Evolutionary conservation across 345 rosid genomes (phyloP), one percentile per base, ranked within the genome.

Genomic region (Eucalyptus dawsonii): DNA sequence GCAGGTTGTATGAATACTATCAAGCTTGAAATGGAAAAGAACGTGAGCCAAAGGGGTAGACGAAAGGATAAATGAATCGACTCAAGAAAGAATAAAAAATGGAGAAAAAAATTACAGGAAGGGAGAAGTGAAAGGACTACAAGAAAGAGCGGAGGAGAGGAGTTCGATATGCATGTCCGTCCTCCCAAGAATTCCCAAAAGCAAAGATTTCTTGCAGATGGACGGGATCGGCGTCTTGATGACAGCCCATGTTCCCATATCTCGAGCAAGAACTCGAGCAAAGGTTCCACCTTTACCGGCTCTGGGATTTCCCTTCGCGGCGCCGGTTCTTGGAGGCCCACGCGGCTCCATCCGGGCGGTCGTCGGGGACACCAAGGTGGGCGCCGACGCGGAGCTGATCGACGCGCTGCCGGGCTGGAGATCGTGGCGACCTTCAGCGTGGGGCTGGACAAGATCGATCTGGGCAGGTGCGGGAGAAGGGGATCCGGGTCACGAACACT

Each of bases 381-480:
- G 96, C 29, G 96, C 95, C 86, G 95, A 94, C 62, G 93, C 95
- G 12, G 91, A 89, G 88, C 91, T 96, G 54, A 93, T 96, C 62
- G 95, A 93, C 14, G 89, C 93, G 16, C 86, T 96, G 69, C 98
- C 95, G 19, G 91, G 88, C 87, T 95, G 67, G 95, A 95, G 93
- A 96, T 95, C 51, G 94, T 95, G 80, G 88, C 98, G 21, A 96
- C 87, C 54, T 92, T 62, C 92, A 95, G 97, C 72, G 97, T 95
- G 50, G 98, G 97, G 9, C 60, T 96, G 58, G 95, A 96, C 67
- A 94, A 93, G 92, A 90, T 96, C 89, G 96, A 95, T 87, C 88
- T 96, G 92, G 87, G 37, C 2, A 96, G 89, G 88, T 96, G 95
- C 62, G 81, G 86, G 95, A 94, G 91, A 96, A 89, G 87, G 97